Base-by-base conservation (phyloP, 257 asterid species). In the Mitragyna speciosa region DNA sequence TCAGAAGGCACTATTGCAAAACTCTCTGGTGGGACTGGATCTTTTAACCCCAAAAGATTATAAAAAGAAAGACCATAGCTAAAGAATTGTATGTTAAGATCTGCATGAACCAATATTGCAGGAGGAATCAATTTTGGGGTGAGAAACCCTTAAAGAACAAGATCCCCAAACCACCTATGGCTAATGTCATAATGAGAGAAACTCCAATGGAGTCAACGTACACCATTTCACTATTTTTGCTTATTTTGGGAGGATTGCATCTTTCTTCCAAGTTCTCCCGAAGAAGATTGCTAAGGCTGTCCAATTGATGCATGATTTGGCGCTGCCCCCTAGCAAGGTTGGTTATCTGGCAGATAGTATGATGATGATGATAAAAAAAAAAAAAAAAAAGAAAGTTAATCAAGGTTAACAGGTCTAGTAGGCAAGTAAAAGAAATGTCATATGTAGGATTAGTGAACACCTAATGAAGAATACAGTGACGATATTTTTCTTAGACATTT, bases 261-360 rank as follows among this genome's bases (percentile, higher is more conserved):
- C 68, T 82, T 39, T 83, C 86, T n/a, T 72, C 87, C 73, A 77
- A 28, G 72, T 75, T 81, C 51, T 84, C 86, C 0, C 85, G 93
- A 16, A 96, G 78, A 80, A 91, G 85, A 67, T 72, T 91, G 84
- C 80, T 88, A 33, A 96, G 92, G 58, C 85, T 91, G 61, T 91
- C 98, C 69, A 94, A 85, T 85, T 92, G 97, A 70, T 89, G 94
- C 86, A 94, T 86, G 54, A 91, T 84, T 87, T 96, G 98, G 73
- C 94, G 93, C 58, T 96, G 99, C 15, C 96, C 89, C 15, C 97
- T 89, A 24, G 88, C 83, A 72, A 96, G 80, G 73, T 77, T 88
- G 48, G 93, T 82, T 75, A 96, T 78, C 99, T 96, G 90, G 56
- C 16, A 64, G 69, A 45, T 30, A 58, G 41, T 65, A 12, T 31